phyloP scores from a whole-genome alignment of 305 asterid species.

The Fraxinus nigra region DNA sequence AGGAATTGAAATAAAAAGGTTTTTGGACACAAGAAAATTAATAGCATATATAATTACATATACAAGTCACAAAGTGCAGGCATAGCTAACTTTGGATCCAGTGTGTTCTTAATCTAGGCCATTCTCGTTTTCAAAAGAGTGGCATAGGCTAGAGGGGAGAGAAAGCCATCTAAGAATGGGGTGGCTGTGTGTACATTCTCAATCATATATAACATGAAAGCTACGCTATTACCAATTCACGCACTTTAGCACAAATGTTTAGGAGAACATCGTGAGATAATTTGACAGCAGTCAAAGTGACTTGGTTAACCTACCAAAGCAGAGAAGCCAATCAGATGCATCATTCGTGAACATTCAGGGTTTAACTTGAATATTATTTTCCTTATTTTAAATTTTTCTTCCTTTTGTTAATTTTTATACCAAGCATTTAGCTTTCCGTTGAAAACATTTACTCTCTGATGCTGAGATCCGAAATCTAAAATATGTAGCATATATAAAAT shows the following conservation, averaged over 20 bases:
- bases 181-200: background rate
- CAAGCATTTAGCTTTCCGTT: background rate
- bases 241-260: background rate
- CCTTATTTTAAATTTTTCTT: background rate
- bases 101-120: background rate
- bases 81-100: background rate
- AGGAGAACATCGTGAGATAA: background rate
- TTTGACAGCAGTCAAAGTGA: background rate
- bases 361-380: background rate
- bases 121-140: background rate
- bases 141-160: background rate
- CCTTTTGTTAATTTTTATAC: background rate
- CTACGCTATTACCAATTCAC: background rate
- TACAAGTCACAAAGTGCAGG: background rate
- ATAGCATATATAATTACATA: background rate
- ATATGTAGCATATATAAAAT: background rate
- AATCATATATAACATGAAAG: background rate
- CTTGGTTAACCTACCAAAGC: background rate
- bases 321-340: background rate
- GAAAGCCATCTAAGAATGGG: background rate
- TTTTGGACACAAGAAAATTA: background rate
- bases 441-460: background rate
- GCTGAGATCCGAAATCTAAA: background rate
- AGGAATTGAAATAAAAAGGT: slow-evolving; percentile 17
- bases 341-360: background rate